A percentile compares a stretch with the other conserved stretches of the same genome.
Evolutionary conservation across 73 alveolate species (phyloP).

Genomic region (Blepharisma japonicum): DNA sequence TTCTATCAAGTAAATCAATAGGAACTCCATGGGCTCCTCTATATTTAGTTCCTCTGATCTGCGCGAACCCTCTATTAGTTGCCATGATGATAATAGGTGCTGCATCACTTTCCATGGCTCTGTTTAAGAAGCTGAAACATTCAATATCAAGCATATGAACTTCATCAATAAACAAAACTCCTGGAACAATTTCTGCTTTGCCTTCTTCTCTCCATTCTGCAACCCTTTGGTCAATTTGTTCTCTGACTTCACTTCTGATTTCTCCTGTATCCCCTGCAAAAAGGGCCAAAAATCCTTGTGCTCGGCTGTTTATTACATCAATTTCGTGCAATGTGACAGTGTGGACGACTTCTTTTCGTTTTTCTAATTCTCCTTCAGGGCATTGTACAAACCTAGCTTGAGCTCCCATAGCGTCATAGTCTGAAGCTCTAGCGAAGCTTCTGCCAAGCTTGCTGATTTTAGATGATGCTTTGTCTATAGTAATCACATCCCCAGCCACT

Average conservation of each 20-base stretch:
- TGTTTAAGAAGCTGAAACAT: constrained; percentile 97
- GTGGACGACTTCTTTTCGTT: constrained; percentile 98
- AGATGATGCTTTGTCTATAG: constrained; percentile 96
- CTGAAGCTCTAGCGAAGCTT: constrained; percentile 89
- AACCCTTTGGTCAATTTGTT: constrained; percentile 94
- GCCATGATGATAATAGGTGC: constrained; percentile 99
- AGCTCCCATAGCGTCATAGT: constrained; percentile 96
- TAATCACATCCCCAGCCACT: constrained; percentile 98
- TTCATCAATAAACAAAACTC: constrained; percentile 67
- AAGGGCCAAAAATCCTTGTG: constrained; percentile 96
- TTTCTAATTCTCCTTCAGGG: constrained; percentile 98
- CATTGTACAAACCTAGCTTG: constrained; percentile 95
- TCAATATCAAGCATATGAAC: constrained; percentile 99
- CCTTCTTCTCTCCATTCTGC: constrained; percentile 99
- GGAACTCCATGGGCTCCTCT: constrained; percentile 91
- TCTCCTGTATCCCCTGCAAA: constrained; percentile 98
- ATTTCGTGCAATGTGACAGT: constrained; percentile 98
- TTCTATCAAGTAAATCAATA: constrained; percentile 74
- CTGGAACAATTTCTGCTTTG: constrained; percentile 96
- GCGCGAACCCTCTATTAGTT: constrained; percentile 97
- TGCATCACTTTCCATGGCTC: constrained; percentile 89
- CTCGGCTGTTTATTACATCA: constrained; percentile 94
- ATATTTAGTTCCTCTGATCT: constrained; percentile 95
- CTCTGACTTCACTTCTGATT: constrained; percentile 77
- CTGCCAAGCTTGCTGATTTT: constrained; percentile 95